Percentiles rank a stretch among this genome's conserved stretches.
Evolutionary conservation across 2,329 filamentous ascomycete genomes (phyloP).

Genomic region (Fusarium austroafricanum): DNA sequence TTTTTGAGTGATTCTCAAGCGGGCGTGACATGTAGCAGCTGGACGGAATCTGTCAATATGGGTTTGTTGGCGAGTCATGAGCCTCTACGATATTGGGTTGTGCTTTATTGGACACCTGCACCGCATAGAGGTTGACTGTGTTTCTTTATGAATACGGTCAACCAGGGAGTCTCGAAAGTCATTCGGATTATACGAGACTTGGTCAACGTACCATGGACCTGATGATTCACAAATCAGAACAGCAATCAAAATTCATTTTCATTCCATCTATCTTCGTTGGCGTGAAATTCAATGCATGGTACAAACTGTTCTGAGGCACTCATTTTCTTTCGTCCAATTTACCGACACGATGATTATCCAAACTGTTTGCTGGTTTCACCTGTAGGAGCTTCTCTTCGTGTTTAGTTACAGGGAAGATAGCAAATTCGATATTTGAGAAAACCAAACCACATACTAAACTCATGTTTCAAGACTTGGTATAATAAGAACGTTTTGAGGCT

Average conservation of each 20-base stretch:
- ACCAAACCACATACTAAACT: no score
- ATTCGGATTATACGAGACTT: constrained; percentile 24
- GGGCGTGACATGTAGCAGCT: constrained; percentile 16
- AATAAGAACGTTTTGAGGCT: no score
- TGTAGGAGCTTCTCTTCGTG: no score
- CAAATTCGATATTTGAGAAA: no score
- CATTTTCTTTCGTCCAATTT: no score
- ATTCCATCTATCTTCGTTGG: no score
- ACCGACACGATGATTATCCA: no score
- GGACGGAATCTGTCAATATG: constrained; percentile 8
- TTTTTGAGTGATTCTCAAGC: constrained; percentile 7
- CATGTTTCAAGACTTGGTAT: no score
- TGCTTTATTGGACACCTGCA: constrained; percentile 38
- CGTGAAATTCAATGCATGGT: neutral
- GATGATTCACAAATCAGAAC: constrained; percentile 23
- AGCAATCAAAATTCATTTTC: constrained; percentile 14
- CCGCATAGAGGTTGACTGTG: constrained; percentile 25
- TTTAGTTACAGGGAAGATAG: no score
- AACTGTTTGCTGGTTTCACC: no score
- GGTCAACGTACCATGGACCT: constrained; percentile 29
- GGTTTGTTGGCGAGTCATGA: constrained; percentile 25
- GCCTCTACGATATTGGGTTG: constrained; percentile 25
- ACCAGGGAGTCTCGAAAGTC: constrained; percentile 34
- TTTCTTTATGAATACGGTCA: constrained; percentile 19
- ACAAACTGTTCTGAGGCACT: neutral